Evolutionary conservation across 2,329 filamentous ascomycete genomes (phyloP), one percentile per base, ranked within the genome.

Genomic region (Ascosphaera aggregata): DNA sequence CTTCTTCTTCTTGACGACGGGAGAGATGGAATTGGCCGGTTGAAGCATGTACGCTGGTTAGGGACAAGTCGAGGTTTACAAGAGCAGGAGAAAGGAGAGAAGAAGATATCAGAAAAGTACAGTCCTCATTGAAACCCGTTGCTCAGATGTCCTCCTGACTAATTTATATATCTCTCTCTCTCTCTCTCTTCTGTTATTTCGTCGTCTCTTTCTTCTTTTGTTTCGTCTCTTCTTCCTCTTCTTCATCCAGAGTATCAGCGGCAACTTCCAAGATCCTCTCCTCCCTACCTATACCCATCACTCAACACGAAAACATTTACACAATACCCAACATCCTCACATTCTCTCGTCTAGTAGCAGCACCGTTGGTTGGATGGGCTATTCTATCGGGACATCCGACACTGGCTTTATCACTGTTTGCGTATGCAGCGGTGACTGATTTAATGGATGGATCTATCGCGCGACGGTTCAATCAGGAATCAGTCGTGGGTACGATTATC

Each of bases 301-400:
- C n/a, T 7, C 34, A 35, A 18, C 80, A 76, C 54, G 89, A 98
- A 59, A 84, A 98, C 53, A 93, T 98, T 52, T 94, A 92, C 62
- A 98, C 82, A 27, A 53, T 98, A n/a, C 89, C 89, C 32, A 98
- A 98, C 54, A 66, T 92, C 44, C 68, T 98, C 39, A 98, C 89
- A 1, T 75, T 86, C 47, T 80, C 82, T 2, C 79, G 89, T 2
- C 71, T 98, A 31, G 54, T 80, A 38, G 77, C 80, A 1, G 80
- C 89, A 1, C 89, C 89, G 0, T 65, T 79, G 20, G 73, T 94
- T 36, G 89, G 86, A 41, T 95, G 93, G 54, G 71, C 89, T 17
- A 76, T 98, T 42, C 66, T 95, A 2, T 71, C 91, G 47, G 77
- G 89, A 52, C 69, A 84, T 34, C 77, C 91, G 53, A 66, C 69